Evolutionary conservation across 108 stramenopile species (phyloP), one percentile per base, ranked within the genome.

Genomic region (Nannochloropsis salina): DNA sequence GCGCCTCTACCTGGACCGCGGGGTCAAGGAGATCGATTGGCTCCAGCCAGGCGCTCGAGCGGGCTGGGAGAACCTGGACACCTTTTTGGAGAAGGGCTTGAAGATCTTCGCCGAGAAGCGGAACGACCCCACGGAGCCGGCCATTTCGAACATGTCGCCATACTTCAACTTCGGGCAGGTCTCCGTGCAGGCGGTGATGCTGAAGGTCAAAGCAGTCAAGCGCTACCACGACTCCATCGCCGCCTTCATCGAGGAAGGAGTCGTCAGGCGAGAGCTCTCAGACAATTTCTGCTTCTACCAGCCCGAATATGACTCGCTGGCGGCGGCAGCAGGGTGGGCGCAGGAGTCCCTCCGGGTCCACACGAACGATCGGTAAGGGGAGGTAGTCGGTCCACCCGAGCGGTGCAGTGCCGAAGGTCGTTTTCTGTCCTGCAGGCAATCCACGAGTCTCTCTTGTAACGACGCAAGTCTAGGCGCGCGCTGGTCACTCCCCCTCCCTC

Each of bases 201-300:
- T 97, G 82, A 87, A 87, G 18, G 91, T 97, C 74, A 94, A 92
- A 81, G 87, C 87, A 15, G 31, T 47, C 2, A 89, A 44, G 80
- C 42, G 87, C 12, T 31, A 96, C 83, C 88, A 93, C 43, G 93
- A 93, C 41, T 94, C 93, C 4, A 93, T 93, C 8, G 94, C 95
- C 12, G 91, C 94, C 41, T 99, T 94, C 87, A 88, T 98, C 31
- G 99, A 99, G 92, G 98, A 99, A 89, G 94, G 93, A 41, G 92
- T 99, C 11, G 94, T 98, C 18, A 93, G 99, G 18, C 87, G 96
- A 8, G 99, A 98, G 91, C 91, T 99, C 21, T 93, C 95, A 21
- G 99, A 99, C 90, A 99, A 99, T 88, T 98, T 93, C 90, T 94
- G 97, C 83, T 97, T 93, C 91, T 98, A 97, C 92, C 92, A 94